Evolutionary conservation across 805 yeast genomes (phyloP).

Genomic region (Candida ipomoeae): DNA sequence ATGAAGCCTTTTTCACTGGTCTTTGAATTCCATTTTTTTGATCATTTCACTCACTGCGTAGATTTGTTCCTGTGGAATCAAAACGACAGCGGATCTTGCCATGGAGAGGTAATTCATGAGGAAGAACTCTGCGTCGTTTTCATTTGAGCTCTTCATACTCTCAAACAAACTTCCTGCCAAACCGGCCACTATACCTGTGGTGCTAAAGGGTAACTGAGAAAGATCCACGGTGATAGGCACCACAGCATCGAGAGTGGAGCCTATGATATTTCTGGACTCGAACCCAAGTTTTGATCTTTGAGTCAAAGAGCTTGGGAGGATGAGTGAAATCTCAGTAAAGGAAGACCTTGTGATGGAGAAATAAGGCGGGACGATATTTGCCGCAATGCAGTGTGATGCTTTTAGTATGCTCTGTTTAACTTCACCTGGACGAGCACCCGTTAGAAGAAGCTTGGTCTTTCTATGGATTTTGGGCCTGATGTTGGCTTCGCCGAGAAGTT

Average conservation of each 20-base stretch:
- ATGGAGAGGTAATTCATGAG: constrained; percentile 60
- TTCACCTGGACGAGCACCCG: constrained; percentile 57
- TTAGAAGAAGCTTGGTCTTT: constrained; percentile 41
- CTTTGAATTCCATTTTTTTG: constrained; percentile 2
- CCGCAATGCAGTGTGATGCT: constrained; percentile 37
- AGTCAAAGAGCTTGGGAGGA: constrained; percentile 41
- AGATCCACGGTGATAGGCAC: constrained; percentile 57
- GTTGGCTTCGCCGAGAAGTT: constrained; percentile 9
- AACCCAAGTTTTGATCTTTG: constrained; percentile 38
- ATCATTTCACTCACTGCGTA: constrained; percentile 24
- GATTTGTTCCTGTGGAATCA: constrained; percentile 52
- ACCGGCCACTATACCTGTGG: constrained; percentile 66
- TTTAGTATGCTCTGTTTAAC: constrained; percentile 38
- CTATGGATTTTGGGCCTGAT: constrained; percentile 45
- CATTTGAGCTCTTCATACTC: constrained; percentile 21
- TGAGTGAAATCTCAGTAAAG: constrained; percentile 45
- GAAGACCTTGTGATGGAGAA: constrained; percentile 54
- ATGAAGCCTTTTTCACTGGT: not conserved
- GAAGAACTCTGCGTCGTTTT: constrained; percentile 21
- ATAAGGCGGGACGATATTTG: constrained; percentile 35
- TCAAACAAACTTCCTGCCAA: constrained; percentile 48
- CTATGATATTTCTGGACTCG: constrained; percentile 42
- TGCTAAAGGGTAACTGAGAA: constrained; percentile 49
- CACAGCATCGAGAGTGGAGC: constrained; percentile 53
- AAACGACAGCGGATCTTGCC: constrained; percentile 55